Conservation (phyloP, 148 eudicot genomes). For the Chenopodium formosanum region DNA sequence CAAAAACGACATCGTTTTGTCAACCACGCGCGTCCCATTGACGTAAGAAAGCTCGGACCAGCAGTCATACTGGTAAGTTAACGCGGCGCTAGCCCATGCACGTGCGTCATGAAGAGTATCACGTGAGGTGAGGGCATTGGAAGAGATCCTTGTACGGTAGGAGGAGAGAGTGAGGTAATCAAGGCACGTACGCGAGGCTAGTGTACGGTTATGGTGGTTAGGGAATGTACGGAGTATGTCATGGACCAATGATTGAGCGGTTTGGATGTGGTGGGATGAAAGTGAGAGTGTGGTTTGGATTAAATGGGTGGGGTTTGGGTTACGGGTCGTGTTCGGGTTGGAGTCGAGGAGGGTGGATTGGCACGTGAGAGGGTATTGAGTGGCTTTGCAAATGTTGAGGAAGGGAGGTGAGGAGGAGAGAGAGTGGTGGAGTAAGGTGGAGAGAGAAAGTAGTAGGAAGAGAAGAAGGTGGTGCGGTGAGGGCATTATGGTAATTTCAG, state of each 20-base stretch:
- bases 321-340: constrained; percentile 8
- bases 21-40: constrained; percentile 45
- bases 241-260: constrained; percentile 47
- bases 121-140: constrained; percentile 34
- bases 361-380: constrained; percentile 53
- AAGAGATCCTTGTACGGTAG: constrained; percentile 29
- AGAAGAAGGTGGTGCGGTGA: constrained; percentile 5
- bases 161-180: constrained; percentile 45
- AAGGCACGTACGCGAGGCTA: constrained; percentile 52
- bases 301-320: constrained; percentile 34
- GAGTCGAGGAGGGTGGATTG: constrained; percentile 25
- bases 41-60: constrained; percentile 80
- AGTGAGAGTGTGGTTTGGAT: constrained; percentile 46
- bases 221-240: constrained; percentile 45
- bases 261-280: constrained; percentile 40
- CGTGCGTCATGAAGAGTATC: constrained; percentile 43
- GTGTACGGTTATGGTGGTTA: constrained; percentile 52
- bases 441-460: constrained; percentile 22
- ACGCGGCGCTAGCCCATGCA: constrained; percentile 63
- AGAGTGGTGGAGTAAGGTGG: constrained; percentile 38
- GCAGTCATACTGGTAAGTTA: constrained; percentile 71
- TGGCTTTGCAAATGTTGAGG: constrained; percentile 59
- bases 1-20: constrained; percentile 55
- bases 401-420: constrained; percentile 37
- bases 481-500: constrained; percentile 12